Conservation (phyloP, 116 monocot genomes). For the Zostera marina region DNA sequence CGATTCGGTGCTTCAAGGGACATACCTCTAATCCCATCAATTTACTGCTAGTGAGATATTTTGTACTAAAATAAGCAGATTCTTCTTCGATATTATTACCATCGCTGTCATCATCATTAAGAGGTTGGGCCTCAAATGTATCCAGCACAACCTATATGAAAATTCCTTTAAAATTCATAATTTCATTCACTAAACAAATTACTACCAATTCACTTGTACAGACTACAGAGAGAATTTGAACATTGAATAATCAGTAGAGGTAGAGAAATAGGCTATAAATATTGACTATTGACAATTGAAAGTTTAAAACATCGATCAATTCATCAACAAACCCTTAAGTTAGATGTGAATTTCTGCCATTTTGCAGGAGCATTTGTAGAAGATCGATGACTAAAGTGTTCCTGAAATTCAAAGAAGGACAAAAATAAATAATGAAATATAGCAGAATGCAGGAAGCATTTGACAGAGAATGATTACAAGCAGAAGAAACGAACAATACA, state of each 20-base stretch:
- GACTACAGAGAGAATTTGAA: not conserved
- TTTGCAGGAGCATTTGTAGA: slow-evolving; percentile 36
- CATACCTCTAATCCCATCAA: slow-evolving; percentile 93
- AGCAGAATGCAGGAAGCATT: not conserved
- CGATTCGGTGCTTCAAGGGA: not conserved
- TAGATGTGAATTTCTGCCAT: slow-evolving; percentile 88
- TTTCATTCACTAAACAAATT: not conserved
- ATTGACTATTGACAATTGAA: no score
- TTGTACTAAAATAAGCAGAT: slow-evolving; percentile 77
- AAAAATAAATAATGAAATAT: not conserved
- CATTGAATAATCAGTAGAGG: not conserved
- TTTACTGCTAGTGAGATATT: slow-evolving; percentile 96
- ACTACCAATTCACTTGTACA: not conserved
- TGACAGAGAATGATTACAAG: no score
- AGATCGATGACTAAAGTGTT: slow-evolving; percentile 69
- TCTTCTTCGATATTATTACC: slow-evolving; percentile 71
- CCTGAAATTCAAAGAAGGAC: slow-evolving; percentile 26
- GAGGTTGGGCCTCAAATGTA: slow-evolving; percentile 93
- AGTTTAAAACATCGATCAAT: not conserved
- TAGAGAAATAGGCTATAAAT: no score
- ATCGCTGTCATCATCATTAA: slow-evolving; percentile 88
- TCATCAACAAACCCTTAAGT: slow-evolving; percentile 30
- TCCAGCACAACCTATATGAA: slow-evolving; percentile 72
- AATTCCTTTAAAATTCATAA: not conserved
- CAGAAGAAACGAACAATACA: no score